Base-by-base conservation (phyloP, 768 basidiomycete species). In the Kwoniella botswanensis region DNA sequence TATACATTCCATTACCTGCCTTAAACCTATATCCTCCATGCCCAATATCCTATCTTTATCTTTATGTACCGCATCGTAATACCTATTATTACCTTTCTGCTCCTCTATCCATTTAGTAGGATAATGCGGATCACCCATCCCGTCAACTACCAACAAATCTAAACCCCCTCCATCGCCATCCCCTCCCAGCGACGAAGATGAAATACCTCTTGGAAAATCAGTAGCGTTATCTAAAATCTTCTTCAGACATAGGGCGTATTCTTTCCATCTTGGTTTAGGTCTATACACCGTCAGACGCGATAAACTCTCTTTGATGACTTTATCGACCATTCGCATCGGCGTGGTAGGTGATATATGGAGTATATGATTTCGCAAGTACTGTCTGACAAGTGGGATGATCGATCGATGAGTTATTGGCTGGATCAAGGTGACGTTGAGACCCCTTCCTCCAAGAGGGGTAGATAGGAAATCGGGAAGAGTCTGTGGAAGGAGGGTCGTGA, bases 61-160 rank as follows among this genome's bases (percentile, higher is more conserved):
- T n/a, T 43, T 43, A 18, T 24, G 1, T 5, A 6, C 44, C 12
- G 29, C 54, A 50, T 52, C 57, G 6, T 21, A 43, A 13, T 53
- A n/a, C 2, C 35, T 35, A 35, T 35, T 58, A 12, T n/a, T n/a
- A 52, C 41, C 50, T 54, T 42, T 46, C 22, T 76, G 71, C 65
- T 81, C 79, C n/a, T 77, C 78, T 6, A 65, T 55, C 71, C 73
- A 79, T 52, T 74, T 29, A 44, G 77, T 71, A 12, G 77, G 72
- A 68, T 74, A 81, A 57, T 68, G 74, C 4, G 68, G 59, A 62
- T 76, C 73, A 15, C 68, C 74, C n/a, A 81, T 71, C 3, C 79
- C 79, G 59, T 81, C 79, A 11, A 72, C 66, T 15, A 77, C 60
- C 3, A 81, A 60, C 24, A 79, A 24, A 50, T 65, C 70, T 42